phyloP scores from a whole-genome alignment of 306 rosid genomes.

The barrel medic (Medicago truncatula) region DNA sequence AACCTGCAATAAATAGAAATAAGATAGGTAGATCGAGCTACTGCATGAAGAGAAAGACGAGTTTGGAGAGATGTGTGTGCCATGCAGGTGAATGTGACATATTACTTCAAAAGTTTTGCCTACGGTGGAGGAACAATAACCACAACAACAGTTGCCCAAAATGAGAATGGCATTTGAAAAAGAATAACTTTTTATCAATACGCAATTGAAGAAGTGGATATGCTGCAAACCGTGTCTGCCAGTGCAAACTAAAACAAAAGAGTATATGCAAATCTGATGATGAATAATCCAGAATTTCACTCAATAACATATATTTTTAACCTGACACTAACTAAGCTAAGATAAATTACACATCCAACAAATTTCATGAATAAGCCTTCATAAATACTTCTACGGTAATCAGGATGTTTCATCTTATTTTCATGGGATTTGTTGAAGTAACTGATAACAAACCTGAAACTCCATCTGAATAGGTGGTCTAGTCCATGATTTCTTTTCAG shows the following conservation, averaged over 20 bases:
- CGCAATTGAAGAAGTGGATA: background rate
- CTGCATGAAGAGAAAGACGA: background rate
- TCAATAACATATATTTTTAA: background rate
- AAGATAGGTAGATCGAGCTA: conserved; percentile 30
- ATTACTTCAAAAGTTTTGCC: background rate
- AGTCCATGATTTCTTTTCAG: conserved; percentile 95
- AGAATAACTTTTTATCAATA: background rate
- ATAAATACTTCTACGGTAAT: conserved; percentile 13
- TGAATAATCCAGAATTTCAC: conserved; percentile 10
- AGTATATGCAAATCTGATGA: conserved; percentile 8
- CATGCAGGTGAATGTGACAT: background rate
- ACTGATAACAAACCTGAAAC: conserved; percentile 73
- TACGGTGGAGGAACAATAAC: conserved; percentile 4
- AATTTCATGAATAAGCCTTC: conserved; percentile 17
- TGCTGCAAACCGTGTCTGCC: background rate
- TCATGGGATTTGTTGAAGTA: conserved; percentile 14
- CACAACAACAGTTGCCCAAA: conserved; percentile 14
- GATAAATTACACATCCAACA: background rate
- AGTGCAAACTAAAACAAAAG: background rate
- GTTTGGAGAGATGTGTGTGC: conserved; percentile 5
- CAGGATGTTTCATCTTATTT: conserved; percentile 11
- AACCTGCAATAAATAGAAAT: conserved; percentile 51
- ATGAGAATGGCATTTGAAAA: background rate
- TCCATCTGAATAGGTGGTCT: conserved; percentile 99
- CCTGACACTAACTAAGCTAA: conserved; percentile 9